Evolutionary conservation across 225 moss, liverwort and hornwort species (phyloP).

Genomic region (Polytrichum commune): DNA sequence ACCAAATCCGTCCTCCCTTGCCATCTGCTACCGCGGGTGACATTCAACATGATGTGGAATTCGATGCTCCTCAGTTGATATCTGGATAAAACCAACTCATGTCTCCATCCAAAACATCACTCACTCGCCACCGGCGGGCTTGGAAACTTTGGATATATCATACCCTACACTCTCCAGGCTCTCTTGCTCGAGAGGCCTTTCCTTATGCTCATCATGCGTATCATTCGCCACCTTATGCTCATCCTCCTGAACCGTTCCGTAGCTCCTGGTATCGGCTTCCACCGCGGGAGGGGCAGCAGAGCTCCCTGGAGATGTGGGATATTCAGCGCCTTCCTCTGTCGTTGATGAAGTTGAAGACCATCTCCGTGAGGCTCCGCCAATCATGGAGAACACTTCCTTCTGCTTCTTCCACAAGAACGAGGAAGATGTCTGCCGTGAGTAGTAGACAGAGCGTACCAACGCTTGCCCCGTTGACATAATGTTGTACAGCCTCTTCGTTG

Average conservation of each 20-base stretch:
- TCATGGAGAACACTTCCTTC: slow-evolving; percentile 39
- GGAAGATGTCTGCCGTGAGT: slow-evolving; percentile 52
- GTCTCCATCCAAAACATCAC: not conserved
- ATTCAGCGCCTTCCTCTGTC: slow-evolving; percentile 5
- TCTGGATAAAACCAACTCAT: no score
- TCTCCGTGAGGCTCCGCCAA: slow-evolving; percentile 31
- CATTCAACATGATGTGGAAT: no score
- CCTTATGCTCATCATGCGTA: not conserved
- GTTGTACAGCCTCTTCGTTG: slow-evolving; percentile 45
- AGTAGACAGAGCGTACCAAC: slow-evolving; percentile 52
- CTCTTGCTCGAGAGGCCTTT: not conserved
- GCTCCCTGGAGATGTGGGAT: not conserved
- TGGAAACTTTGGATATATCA: slow-evolving; percentile 6
- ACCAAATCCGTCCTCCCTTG: no score
- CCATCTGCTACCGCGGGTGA: no score
- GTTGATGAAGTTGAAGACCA: slow-evolving; percentile 22
- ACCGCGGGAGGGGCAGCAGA: slow-evolving; percentile 39
- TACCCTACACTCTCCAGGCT: not conserved
- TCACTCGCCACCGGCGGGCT: slow-evolving; percentile 1
- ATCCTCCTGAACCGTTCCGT: slow-evolving; percentile 4
- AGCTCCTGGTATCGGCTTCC: slow-evolving; percentile 16
- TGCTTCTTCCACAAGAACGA: slow-evolving; percentile 56
- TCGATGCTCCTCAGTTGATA: no score
- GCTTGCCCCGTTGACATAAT: slow-evolving; percentile 47
- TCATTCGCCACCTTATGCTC: not conserved